These are phyloP conservation scores for Gnaphalium uliginosum DNA, from an alignment of 129 eudicot genomes.

Conservation along the genomic window DNA sequence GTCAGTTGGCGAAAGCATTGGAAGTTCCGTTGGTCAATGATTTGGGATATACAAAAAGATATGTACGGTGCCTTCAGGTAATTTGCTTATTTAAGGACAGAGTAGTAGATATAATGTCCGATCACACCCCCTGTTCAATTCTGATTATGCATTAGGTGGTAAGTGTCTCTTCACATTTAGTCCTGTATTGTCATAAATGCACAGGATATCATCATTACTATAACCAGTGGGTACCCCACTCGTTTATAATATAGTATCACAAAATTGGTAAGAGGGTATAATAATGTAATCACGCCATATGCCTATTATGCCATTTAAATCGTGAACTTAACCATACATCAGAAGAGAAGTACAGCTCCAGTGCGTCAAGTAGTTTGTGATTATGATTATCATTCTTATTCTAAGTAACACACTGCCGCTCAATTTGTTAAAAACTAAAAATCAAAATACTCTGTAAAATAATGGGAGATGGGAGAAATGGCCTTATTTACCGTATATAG, in stretches of 20 bases:
- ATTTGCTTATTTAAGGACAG: neutral
- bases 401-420: neutral
- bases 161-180: neutral
- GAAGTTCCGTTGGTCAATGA: constrained; percentile 33
- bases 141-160: neutral
- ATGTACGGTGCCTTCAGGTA: constrained; percentile 33
- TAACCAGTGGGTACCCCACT: neutral
- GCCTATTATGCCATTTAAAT: neutral
- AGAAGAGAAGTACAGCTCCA: neutral
- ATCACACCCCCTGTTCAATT: neutral
- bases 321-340: neutral
- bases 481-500: neutral
- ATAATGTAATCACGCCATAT: neutral
- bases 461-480: neutral
- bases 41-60: constrained; percentile 33
- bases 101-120: neutral
- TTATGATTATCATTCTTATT: neutral
- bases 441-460: neutral
- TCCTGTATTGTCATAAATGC: neutral
- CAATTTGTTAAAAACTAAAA: neutral
- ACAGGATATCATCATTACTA: neutral
- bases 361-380: neutral
- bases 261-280: neutral
- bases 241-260: neutral
- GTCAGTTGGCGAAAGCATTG: constrained; percentile 31